Base-by-base conservation (phyloP, 495 filamentous ascomycete genomes). In the Lasiosphaeria hispida region DNA sequence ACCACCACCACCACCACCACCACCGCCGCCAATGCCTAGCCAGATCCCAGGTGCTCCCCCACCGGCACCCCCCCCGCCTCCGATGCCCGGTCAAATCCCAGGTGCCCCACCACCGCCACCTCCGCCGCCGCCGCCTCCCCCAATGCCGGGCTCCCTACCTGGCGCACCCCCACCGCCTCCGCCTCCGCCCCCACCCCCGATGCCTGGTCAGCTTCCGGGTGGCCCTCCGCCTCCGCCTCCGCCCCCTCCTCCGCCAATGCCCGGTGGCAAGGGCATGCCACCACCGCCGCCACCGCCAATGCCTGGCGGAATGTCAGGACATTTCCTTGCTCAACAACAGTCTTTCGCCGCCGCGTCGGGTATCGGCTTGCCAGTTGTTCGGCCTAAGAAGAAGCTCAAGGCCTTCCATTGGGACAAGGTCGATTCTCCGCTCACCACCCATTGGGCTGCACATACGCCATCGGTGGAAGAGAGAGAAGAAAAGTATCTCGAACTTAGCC, bases 361-460 rank as follows among this genome's bases (percentile, higher is more conserved):
- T 13, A 75, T 85, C 44, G 75, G 81, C 41, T 77, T 90, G 66
- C 83, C 91, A 33, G 88, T 89, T 62, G 89, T 89, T 23, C 80
- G 93, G 62, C 92, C 95, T 35, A 97, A 96, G 82, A 97, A 95
- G 85, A 98, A 97, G 75, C 89, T 98, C 66, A 98, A 98, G 83
- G 92, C 94, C 37, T 82, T 98, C 59, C 94, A 98, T 77, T 98
- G 94, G 94, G 94, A 98, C 69, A 98, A 98, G 75, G 89, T 98
- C 38, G 94, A 98, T 72, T 81, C 91, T 50, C 89, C 91, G 13
- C 87, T 96, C 68, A 90, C 93, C 38, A 97, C 94, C 36, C 90
- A 97, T 59, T 98, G 95, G 95, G 94, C 94, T 39, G 76, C 84
- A 13, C 90, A 96, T 70, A 84, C 89, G 23, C 87, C 88, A 10